Evolutionary conservation across 2,329 filamentous ascomycete genomes (phyloP).

Genomic region (Coniella vitis): DNA sequence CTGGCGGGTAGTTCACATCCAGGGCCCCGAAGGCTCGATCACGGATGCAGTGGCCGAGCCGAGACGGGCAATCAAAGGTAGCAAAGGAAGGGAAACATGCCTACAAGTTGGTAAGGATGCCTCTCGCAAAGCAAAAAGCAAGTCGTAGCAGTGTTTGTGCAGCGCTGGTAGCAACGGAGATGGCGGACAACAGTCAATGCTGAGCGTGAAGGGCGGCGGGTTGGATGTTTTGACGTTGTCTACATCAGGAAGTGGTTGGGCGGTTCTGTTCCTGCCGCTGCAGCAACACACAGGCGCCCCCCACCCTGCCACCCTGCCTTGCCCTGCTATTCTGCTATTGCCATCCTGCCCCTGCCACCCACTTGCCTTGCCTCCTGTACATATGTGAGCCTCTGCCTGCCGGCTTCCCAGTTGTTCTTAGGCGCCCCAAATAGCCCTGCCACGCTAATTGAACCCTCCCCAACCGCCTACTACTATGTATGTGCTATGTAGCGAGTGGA

Average conservation of each 20-base stretch:
- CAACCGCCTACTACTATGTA: not conserved
- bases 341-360: too few relatives aligned
- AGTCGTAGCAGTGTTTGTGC: not conserved
- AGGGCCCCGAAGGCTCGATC: not conserved
- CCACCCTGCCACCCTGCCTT: not conserved
- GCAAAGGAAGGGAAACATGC: too few relatives aligned
- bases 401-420: too few relatives aligned
- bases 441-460: not conserved
- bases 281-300: slow-evolving; percentile 6
- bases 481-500: too few relatives aligned
- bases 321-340: not conserved
- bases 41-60: not conserved
- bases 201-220: not conserved
- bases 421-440: too few relatives aligned
- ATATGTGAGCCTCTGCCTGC: too few relatives aligned
- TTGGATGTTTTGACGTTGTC: slow-evolving; percentile 5
- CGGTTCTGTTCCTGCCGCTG: slow-evolving; percentile 9
- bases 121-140: not conserved
- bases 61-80: too few relatives aligned
- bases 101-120: too few relatives aligned
- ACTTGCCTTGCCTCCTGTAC: too few relatives aligned
- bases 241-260: slow-evolving; percentile 4
- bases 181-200: not conserved
- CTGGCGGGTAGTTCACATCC: too few relatives aligned
- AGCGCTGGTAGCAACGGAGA: not conserved